Percentiles rank a stretch among this genome's conserved stretches.
These are phyloP conservation scores for Erysiphe pulchra DNA, from an alignment of 2,329 filamentous ascomycete species.

Conservation along the genomic window DNA sequence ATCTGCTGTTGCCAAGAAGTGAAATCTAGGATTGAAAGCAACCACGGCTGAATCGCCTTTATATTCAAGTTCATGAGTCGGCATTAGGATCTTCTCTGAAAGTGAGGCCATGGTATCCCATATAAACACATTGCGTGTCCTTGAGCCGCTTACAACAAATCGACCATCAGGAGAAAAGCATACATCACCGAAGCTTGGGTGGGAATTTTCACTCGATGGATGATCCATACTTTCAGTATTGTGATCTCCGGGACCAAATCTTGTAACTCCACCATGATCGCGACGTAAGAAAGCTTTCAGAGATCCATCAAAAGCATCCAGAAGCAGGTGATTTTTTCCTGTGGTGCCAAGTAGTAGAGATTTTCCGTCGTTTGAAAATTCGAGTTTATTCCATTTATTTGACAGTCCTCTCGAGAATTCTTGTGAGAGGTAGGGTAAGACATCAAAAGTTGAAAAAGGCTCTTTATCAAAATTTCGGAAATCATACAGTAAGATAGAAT, in stretches of 20 bases:
- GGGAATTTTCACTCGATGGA: constrained; percentile 10
- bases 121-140: constrained; percentile 45
- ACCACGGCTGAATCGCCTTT: constrained; percentile 47
- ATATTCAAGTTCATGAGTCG: constrained; percentile 37
- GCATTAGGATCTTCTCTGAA: constrained; percentile 32
- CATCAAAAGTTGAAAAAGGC: constrained; percentile 67
- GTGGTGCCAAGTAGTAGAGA: constrained; percentile 62
- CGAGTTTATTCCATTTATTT: constrained; percentile 66
- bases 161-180: constrained; percentile 78
- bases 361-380: constrained; percentile 93
- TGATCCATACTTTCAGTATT: constrained; percentile 9
- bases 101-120: constrained; percentile 52
- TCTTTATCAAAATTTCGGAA: constrained; percentile 80
- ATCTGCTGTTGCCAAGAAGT: constrained; percentile 76
- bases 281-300: constrained; percentile 48
- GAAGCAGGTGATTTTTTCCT: constrained; percentile 60
- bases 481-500: constrained; percentile 71
- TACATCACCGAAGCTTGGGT: constrained; percentile 47
- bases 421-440: constrained; percentile 27
- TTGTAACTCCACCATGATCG: constrained; percentile 25
- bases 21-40: constrained; percentile 74
- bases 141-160: constrained; percentile 60
- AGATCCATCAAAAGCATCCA: constrained; percentile 77
- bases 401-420: constrained; percentile 25
- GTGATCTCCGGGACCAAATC: constrained; percentile 27